A percentile compares a stretch with the other conserved stretches of the same genome.
Evolutionary conservation across 345 rosid species (phyloP).

Genomic region (Mallotus nudiflorus): DNA sequence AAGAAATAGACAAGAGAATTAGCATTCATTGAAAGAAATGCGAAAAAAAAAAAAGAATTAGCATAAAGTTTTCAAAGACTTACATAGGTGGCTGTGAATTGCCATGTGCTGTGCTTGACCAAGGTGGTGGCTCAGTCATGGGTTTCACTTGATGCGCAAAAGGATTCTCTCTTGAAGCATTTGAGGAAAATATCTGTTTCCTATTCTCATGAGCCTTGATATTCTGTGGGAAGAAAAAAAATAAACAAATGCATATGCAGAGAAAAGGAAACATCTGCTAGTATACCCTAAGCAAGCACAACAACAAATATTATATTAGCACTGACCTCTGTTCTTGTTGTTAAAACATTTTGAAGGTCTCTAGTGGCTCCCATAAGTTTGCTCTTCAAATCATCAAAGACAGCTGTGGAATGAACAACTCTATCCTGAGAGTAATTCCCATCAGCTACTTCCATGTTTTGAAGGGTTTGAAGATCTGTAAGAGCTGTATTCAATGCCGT

Average conservation of each 20-base stretch:
- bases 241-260: background rate
- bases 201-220: conserved; percentile 90
- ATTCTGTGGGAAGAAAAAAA: conserved; percentile 46
- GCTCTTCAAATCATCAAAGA: conserved; percentile 79
- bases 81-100: conserved; percentile 50
- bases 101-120: conserved; percentile 64
- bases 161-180: conserved; percentile 55
- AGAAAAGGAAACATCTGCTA: background rate
- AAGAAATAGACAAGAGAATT: background rate
- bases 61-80: conserved; percentile 20
- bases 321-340: conserved; percentile 81
- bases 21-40: no score
- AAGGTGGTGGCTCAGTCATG: conserved; percentile 78
- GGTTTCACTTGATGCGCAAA: conserved; percentile 47
- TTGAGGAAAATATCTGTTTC: conserved; percentile 75
- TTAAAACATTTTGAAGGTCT: conserved; percentile 73
- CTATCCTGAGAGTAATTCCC: conserved; percentile 75
- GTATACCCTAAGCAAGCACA: background rate
- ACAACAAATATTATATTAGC: conserved; percentile 5
- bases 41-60: no score
- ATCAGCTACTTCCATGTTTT: conserved; percentile 74
- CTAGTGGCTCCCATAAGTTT: conserved; percentile 84
- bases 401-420: conserved; percentile 70
- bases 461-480: conserved; percentile 75
- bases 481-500: conserved; percentile 70